Evolutionary conservation across 371 early-diverging fungal species (phyloP), one percentile per base, ranked within the genome.

Genomic region (Parasitella parasitica): DNA sequence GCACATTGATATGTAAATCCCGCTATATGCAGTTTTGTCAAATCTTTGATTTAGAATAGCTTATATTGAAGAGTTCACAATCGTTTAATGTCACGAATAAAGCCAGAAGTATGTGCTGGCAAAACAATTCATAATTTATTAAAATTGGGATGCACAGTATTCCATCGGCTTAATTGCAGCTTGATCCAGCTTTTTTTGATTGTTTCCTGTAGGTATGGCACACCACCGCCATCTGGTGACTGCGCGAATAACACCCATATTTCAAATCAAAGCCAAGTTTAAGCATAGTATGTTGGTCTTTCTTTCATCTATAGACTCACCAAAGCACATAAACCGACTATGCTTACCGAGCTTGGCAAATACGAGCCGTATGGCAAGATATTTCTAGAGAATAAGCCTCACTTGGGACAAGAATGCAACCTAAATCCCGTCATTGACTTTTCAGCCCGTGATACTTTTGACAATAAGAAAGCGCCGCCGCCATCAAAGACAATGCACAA

Each of bases 341-440:
- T 69, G 69, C 18, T 69, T 4, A 36, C 27, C 26, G 57, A 64
- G 18, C 15, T 60, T 46, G 64, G 48, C 8, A 34, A 41, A 20
- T 69, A 56, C 34, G 61, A 69, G n/a, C 60, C 69, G 1, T 56
- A 37, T 57, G 69, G 69, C n/a, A 57, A 64, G 20, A 12, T 18
- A 1, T 59, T 49, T 34, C 15, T 69, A 7, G 41, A 55, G 26
- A 16, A 55, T 9, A 41, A 24, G 2, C 6, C 49, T 15, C 60
- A 60, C 32, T 12, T 63, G 12, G 51, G 41, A 13, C 43, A 63
- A 32, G 53, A 57, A 3, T 38, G 34, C 4, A 35, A 11, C 32
- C 6, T 18, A 8, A 43, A 57, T 30, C 12, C 58, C 16, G 26
- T 36, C 15, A 28, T 67, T 34, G 66, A 64, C 54, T 54, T 67